Conservation (phyloP, 805 yeast genomes). For the Metschnikowia koreensis region DNA sequence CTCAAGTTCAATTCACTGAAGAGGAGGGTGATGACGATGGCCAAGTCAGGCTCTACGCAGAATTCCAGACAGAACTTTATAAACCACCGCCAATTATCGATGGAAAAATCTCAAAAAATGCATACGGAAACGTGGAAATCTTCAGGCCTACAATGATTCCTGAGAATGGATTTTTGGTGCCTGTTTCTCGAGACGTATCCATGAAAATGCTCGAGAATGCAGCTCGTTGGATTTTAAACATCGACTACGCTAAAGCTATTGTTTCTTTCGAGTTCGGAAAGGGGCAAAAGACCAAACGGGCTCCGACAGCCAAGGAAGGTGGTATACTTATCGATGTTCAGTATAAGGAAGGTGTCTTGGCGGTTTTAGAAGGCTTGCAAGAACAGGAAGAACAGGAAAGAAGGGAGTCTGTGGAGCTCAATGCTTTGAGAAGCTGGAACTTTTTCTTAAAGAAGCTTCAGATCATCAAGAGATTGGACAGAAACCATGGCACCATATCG, state of each 20-base stretch:
- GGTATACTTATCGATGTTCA: conserved; percentile 76
- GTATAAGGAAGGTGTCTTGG: conserved; percentile 56
- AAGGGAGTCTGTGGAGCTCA: conserved; percentile 42
- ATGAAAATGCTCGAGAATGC: conserved; percentile 62
- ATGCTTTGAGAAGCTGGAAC: conserved; percentile 55
- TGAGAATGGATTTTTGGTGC: conserved; percentile 62
- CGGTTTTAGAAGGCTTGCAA: conserved; percentile 47
- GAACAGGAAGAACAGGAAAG: conserved; percentile 50
- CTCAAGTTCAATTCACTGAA: conserved; percentile 21
- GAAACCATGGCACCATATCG: conserved; percentile 42
- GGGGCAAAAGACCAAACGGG: conserved; percentile 27
- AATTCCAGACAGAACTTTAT: conserved; percentile 71
- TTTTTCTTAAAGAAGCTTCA: conserved; percentile 49
- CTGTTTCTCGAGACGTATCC: conserved; percentile 22
- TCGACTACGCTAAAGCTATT: conserved; percentile 86
- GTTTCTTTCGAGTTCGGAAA: conserved; percentile 73
- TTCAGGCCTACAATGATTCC: conserved; percentile 84
- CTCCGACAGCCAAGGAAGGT: conserved; percentile 61
- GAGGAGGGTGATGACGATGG: conserved; percentile 54
- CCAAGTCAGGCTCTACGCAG: conserved; percentile 62
- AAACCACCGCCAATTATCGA: conserved; percentile 62
- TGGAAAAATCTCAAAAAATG: conserved; percentile 72
- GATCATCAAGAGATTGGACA: conserved; percentile 46
- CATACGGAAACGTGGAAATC: conserved; percentile 80
- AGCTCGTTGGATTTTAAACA: conserved; percentile 55